A percentile compares a stretch with the other conserved stretches of the same genome.
phyloP scores from a whole-genome alignment of 257 asterid genomes.

The Solanum neorickii region DNA sequence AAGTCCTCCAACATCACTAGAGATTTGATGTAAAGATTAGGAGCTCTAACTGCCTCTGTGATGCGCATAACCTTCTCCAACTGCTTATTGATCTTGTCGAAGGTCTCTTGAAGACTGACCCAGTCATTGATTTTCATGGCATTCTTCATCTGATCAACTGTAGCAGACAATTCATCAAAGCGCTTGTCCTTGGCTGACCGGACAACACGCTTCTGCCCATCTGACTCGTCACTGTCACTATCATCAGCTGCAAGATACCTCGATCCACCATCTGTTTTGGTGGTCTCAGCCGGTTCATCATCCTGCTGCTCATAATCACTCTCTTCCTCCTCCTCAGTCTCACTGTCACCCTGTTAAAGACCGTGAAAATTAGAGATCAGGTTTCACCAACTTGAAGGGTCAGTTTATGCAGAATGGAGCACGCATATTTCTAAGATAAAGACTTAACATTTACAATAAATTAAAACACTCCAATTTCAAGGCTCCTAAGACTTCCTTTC shows the following conservation, averaged over 20 bases:
- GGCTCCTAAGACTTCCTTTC: background rate
- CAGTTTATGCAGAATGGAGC: background rate
- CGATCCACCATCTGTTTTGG: constrained; percentile 12
- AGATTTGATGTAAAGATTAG: constrained; percentile 72
- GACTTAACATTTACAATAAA: background rate
- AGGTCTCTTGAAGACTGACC: constrained; percentile 85
- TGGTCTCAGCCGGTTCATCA: constrained; percentile 17
- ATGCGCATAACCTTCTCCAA: constrained; percentile 80
- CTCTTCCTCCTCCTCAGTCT: constrained; percentile 33
- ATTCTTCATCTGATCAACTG: constrained; percentile 88
- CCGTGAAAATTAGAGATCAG: background rate
- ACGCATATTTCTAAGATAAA: background rate
- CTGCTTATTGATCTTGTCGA: constrained; percentile 88
- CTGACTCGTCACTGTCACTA: constrained; percentile 58
- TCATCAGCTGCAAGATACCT: constrained; percentile 29
- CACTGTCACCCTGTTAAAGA: constrained; percentile 45
- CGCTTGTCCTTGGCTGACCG: constrained; percentile 77
- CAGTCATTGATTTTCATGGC: constrained; percentile 91
- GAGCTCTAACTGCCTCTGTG: constrained; percentile 51
- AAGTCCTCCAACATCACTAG: constrained; percentile 80
- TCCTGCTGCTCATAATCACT: constrained; percentile 35
- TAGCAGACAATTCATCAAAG: constrained; percentile 72
- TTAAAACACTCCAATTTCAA: background rate
- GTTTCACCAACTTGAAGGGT: background rate
- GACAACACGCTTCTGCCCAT: constrained; percentile 58